These are phyloP conservation scores for Rhododendron henanense DNA, from an alignment of 148 eudicot species.

Conservation along the genomic window DNA sequence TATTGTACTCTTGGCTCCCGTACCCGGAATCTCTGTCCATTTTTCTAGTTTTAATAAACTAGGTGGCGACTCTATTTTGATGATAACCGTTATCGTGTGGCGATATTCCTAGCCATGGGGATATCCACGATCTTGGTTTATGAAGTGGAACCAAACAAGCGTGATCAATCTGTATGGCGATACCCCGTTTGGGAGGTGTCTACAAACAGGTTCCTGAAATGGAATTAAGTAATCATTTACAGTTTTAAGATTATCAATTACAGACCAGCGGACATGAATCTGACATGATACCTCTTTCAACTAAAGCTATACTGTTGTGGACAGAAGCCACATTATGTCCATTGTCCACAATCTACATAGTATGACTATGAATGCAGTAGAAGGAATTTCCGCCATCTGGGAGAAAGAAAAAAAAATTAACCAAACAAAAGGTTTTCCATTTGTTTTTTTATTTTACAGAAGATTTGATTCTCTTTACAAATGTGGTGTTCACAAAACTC, in stretches of 20 bases:
- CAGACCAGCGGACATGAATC: background rate
- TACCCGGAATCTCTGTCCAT: too few species aligned
- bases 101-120: too few species aligned
- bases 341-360: background rate
- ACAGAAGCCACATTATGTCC: background rate
- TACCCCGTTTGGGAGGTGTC: too few species aligned
- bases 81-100: too few species aligned
- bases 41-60: too few species aligned
- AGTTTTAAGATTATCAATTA: background rate
- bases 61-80: too few species aligned
- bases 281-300: background rate
- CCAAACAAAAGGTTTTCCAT: background rate
- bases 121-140: too few species aligned
- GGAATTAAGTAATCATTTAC: background rate
- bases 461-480: background rate
- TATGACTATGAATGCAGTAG: background rate
- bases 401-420: background rate
- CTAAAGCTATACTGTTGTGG: background rate
- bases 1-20: too few species aligned
- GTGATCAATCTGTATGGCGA: too few species aligned
- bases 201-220: background rate
- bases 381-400: background rate
- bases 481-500: background rate
- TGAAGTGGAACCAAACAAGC: too few species aligned
- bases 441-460: background rate